Percentiles rank a stretch among this genome's conserved stretches.
Conservation (phyloP, 1,284 basidiomycete genomes). For the Moesziomyces parantarcticus region DNA sequence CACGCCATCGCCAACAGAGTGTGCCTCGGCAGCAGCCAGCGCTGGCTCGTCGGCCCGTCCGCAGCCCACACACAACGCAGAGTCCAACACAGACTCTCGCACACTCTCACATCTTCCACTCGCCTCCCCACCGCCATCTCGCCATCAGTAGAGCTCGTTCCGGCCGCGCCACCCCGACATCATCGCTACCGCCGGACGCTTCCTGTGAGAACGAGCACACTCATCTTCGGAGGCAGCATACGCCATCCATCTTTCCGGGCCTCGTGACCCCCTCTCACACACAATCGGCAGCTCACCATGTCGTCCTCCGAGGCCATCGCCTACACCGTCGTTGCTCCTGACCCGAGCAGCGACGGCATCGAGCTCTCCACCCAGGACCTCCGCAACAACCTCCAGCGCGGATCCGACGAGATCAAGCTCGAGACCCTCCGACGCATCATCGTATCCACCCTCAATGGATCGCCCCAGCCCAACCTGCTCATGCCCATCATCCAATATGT, state of each 20-base stretch:
- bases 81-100: conserved; percentile 16
- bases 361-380: conserved; percentile 74
- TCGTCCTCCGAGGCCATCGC: conserved; percentile 49
- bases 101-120: conserved; percentile 3
- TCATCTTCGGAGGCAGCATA: neutral
- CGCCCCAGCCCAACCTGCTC: conserved; percentile 85
- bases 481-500: conserved; percentile 99
- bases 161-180: no score
- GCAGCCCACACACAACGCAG: conserved; percentile 1
- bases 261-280: neutral
- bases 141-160: neutral
- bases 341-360: conserved; percentile 49
- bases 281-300: conserved; percentile 13
- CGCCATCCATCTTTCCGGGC: neutral
- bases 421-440: conserved; percentile 97
- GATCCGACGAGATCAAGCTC: conserved; percentile 95
- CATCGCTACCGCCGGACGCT: no score
- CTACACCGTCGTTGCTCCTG: conserved; percentile 53
- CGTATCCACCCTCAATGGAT: conserved; percentile 93
- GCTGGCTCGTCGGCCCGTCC: neutral
- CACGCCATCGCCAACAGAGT: conserved; percentile 13
- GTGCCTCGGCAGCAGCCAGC: no score
- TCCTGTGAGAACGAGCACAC: neutral
- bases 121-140: neutral
- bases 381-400: conserved; percentile 88